Base-by-base conservation (phyloP, 441 rosid genomes). In the Adansonia grandidieri region DNA sequence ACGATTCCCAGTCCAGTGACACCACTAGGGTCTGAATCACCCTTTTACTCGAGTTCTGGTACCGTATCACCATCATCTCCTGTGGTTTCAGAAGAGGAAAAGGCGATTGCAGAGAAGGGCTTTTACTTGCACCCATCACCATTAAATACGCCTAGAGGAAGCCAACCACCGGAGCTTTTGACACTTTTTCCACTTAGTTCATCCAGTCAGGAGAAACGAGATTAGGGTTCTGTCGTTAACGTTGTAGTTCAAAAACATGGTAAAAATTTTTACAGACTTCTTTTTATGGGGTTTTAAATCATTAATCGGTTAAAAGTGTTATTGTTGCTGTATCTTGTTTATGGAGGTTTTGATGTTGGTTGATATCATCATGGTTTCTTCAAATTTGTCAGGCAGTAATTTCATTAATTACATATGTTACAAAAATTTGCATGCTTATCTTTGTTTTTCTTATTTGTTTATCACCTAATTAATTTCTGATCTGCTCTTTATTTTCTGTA, bases 151-250 rank as follows among this genome's bases (percentile, higher is more conserved):
- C 87, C 87, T 0, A 82, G 84, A 77, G 86, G 84, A 54, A 77
- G 66, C 45, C 83, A 84, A 14, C 83, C 84, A n/a, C 92, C 87
- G 75, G 89, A 85, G 83, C 88, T 89, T 2, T 61, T 89, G 72
- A 76, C 85, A 44, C 86, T 89, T 61, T 89, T 89, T 72, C 92
- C 92, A 28, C 80, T 88, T 44, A 85, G 79, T 62, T 85, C 90
- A 9, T 83, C 88, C 22, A 47, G 67, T 9, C 79, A 77, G 1
- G 56, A 45, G 22, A 68, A 45, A 73, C 78, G 65, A 4, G 77
- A 78, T 53, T 81, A 78, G 80, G 54, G 11, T 60, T 72, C 14
- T 57, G 57, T 48, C 40, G 28, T 57, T 57, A 17, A 57, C n/a
- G 19, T 32, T 65, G 42, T 61, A 11, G 0, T 6, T 42, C 9